Base-by-base conservation (phyloP, 768 basidiomycete species). In the Tulasnella sp. region DNA sequence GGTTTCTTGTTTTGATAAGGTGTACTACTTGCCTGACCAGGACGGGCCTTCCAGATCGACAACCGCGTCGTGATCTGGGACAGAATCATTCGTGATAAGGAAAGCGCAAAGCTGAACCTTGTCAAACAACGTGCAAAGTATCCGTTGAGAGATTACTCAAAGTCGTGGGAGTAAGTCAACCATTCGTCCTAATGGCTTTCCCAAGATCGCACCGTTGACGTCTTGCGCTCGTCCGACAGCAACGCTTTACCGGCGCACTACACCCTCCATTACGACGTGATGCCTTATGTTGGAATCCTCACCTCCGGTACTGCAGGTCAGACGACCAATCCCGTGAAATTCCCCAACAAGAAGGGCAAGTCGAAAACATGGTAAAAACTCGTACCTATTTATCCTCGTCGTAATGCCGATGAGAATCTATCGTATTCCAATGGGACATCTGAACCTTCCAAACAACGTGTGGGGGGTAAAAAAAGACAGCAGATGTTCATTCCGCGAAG, bases 41-140 rank as follows among this genome's bases (percentile, higher is more conserved):
- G 22, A 29, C n/a, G 72, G 9, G 72, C n/a, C 39, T 45, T 67
- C 71, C 80, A 91, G 91, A 86, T 87, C 3, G 85, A 89, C 77
- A 93, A 93, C 81, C 87, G 91, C 25, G 91, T 96, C 5, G 93
- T 96, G 45, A 86, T 96, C 19, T 97, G 95, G 95, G 95, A 97
- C 83, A 89, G 92, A 49, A 96, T 97, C 81, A 87, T 97, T 58
- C 89, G 90, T n/a, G 86, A 91, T 76, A 91, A 91, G 79, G 88
- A 90, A 79, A 90, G 94, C 78, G 93, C 93, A 0, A 82, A 87
- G 64, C 83, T 97, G 71, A 75, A 85, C 91, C 40, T 77, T 82
- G 83, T 45, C 7, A 90, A 86, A 75, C 80, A 78, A 37, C 89
- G 90, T 83, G 93, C 93, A 83, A 96, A 96, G 82, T 97, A 96